phyloP scores from a whole-genome alignment of 768 basidiomycete species.

The Xanthoconium stramineum region DNA sequence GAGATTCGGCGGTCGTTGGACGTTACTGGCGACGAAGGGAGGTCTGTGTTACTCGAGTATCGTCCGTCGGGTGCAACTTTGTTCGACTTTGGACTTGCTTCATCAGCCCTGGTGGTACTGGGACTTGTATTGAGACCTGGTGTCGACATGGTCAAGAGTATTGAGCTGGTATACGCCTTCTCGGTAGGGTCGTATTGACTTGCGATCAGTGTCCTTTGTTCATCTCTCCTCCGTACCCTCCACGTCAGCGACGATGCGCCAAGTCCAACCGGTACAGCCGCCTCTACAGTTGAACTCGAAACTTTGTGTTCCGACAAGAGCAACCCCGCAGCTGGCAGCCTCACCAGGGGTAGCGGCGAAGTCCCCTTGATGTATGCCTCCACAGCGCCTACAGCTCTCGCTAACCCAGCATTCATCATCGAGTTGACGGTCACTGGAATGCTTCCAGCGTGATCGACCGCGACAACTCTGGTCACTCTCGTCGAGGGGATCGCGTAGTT shows the following conservation, averaged over 20 bases:
- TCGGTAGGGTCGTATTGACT: conserved; percentile 51
- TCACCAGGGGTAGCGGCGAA: conserved; percentile 63
- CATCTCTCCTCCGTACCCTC: conserved; percentile 60
- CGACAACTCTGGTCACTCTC: conserved; percentile 77
- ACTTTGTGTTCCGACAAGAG: conserved; percentile 51
- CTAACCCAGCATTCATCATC: conserved; percentile 76
- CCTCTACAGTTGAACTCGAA: conserved; percentile 34
- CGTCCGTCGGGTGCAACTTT: conserved; percentile 28
- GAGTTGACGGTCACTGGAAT: conserved; percentile 84
- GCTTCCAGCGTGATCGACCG: conserved; percentile 83
- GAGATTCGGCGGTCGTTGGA: conserved; percentile 18
- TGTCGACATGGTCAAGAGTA: conserved; percentile 42
- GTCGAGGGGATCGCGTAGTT: conserved; percentile 95
- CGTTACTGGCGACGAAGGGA: conserved; percentile 25
- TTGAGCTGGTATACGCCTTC: conserved; percentile 47
- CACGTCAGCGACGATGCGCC: conserved; percentile 39
- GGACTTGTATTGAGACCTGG: conserved; percentile 3
- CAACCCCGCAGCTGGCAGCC: conserved; percentile 65
- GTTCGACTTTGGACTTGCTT: conserved; percentile 42
- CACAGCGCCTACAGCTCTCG: conserved; percentile 66
- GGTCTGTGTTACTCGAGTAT: conserved; percentile 8
- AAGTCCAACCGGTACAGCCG: conserved; percentile 22
- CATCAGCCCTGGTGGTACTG: conserved; percentile 26
- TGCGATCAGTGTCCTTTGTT: conserved; percentile 52
- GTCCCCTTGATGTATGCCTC: conserved; percentile 69